Evolutionary conservation across 2,329 filamentous ascomycete species (phyloP).

Genomic region (Colletotrichum theobromicola): DNA sequence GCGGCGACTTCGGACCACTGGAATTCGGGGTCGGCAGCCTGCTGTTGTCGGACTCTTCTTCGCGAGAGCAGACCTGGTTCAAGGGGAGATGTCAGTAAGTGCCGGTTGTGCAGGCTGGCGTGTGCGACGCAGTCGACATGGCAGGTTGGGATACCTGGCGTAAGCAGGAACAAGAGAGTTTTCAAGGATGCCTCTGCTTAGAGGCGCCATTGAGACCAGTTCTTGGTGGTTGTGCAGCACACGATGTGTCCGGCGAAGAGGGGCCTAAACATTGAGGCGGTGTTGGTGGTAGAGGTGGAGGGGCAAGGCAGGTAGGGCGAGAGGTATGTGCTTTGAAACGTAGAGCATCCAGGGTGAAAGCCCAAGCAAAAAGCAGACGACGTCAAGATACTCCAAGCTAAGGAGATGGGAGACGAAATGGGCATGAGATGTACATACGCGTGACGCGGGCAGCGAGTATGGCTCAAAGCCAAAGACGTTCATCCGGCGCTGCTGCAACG

Average conservation of each 20-base stretch:
- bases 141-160: neutral
- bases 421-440: conserved; percentile 62
- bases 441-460: conserved; percentile 83
- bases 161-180: neutral
- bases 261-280: neutral
- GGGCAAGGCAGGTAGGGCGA: conserved; percentile 1
- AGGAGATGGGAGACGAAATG: neutral
- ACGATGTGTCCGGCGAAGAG: neutral
- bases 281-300: neutral
- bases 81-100: conserved; percentile 28
- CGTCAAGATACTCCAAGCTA: neutral
- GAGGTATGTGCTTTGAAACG: conserved; percentile 16
- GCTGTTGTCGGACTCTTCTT: conserved; percentile 67
- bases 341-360: neutral
- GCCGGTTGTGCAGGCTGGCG: conserved; percentile 8
- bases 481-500: conserved; percentile 82
- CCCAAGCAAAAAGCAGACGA: conserved; percentile 14
- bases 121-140: neutral
- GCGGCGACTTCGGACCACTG: conserved; percentile 69
- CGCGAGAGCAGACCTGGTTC: conserved; percentile 62
- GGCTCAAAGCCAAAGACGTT: conserved; percentile 90
- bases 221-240: neutral
- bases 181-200: neutral
- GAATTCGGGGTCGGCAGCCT: conserved; percentile 69
- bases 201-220: conserved; percentile 8